A percentile compares a stretch with the other conserved stretches of the same genome.
Evolutionary conservation across 306 rosid genomes (phyloP).

Genomic region (Prunus fruticosa): DNA sequence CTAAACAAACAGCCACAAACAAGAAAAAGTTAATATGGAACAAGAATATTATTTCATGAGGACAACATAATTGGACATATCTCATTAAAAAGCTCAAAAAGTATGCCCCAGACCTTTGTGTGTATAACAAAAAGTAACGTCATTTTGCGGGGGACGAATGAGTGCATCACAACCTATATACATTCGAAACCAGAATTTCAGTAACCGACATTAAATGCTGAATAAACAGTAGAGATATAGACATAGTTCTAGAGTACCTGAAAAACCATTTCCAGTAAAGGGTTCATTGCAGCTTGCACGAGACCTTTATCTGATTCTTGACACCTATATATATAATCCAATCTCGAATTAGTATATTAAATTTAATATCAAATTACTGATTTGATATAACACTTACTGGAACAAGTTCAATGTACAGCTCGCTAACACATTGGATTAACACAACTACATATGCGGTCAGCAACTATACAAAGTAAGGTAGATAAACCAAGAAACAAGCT

Average conservation of each 20-base stretch:
- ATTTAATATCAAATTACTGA: neutral
- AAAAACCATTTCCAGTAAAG: conserved; percentile 88
- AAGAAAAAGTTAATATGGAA: conserved; percentile 6
- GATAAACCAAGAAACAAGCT: conserved; percentile 29
- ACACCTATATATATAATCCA: conserved; percentile 59
- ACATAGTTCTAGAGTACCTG: conserved; percentile 55
- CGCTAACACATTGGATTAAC: neutral
- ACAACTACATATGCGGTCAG: neutral
- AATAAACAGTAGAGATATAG: conserved; percentile 8
- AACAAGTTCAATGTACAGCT: neutral
- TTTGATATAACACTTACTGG: neutral
- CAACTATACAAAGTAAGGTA: neutral
- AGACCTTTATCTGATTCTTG: conserved; percentile 94
- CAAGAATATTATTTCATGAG: conserved; percentile 4
- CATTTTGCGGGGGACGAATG: conserved; percentile 89
- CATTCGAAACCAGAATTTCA: conserved; percentile 11
- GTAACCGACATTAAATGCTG: conserved; percentile 17
- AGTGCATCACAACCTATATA: conserved; percentile 83
- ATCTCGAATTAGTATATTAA: conserved; percentile 13
- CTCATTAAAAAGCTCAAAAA: neutral
- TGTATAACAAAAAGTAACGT: conserved; percentile 88
- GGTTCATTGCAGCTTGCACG: conserved; percentile 92
- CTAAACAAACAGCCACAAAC: conserved; percentile 35
- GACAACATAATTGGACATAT: conserved; percentile 10
- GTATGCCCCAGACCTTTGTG: conserved; percentile 57